Evolutionary conservation across 1,284 basidiomycete genomes (phyloP).

Genomic region (Wallemia ichthyophaga): DNA sequence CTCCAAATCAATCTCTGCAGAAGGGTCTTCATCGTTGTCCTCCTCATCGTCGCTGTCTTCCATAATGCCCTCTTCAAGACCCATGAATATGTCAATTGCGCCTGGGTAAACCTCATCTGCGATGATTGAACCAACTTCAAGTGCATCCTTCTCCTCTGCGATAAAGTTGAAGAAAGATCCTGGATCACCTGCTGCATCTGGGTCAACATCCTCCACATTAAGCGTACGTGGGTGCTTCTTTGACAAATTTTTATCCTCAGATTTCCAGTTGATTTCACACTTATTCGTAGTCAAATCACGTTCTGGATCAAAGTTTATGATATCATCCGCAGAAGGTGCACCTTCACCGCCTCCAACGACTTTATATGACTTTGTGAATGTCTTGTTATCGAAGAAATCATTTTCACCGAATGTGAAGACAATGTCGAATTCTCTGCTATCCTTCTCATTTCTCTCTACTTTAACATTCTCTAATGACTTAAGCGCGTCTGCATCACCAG

Average conservation of each 20-base stretch:
- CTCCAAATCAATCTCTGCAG: constrained; percentile 16
- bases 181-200: constrained; percentile 26
- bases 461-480: background rate
- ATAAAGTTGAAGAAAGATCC: constrained; percentile 76
- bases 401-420: constrained; percentile 34
- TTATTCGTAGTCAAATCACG: constrained; percentile 31
- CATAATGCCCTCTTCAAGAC: constrained; percentile 19
- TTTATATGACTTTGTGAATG: constrained; percentile 47
- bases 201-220: constrained; percentile 20
- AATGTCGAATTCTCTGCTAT: background rate
- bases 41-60: constrained; percentile 7
- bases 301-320: constrained; percentile 46
- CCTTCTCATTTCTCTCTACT: constrained; percentile 5
- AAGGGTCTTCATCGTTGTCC: constrained; percentile 12
- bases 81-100: constrained; percentile 43
- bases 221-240: constrained; percentile 38
- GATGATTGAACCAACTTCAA: constrained; percentile 38
- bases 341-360: constrained; percentile 23
- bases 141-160: constrained; percentile 30
- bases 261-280: constrained; percentile 48
- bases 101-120: constrained; percentile 45
- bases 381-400: constrained; percentile 38
- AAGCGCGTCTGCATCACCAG: background rate
- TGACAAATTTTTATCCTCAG: constrained; percentile 36
- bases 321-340: constrained; percentile 29